phyloP scores from a whole-genome alignment of 805 yeast genomes.

The Saturnispora silvae region DNA sequence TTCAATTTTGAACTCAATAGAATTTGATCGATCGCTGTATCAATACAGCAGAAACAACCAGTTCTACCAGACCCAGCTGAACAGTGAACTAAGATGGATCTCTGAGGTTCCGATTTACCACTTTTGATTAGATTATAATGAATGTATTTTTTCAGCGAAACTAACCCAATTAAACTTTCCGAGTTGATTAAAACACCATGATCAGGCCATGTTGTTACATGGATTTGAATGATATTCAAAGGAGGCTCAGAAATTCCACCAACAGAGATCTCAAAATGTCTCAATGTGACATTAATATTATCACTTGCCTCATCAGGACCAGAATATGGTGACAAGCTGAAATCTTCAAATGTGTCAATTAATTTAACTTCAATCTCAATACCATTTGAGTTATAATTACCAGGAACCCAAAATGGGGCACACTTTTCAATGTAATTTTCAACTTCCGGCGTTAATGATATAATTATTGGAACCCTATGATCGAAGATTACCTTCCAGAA shows the following conservation, averaged over 20 bases:
- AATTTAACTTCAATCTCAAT: conserved; percentile 17
- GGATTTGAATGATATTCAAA: conserved; percentile 61
- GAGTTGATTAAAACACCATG: conserved; percentile 52
- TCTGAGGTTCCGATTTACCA: conserved; percentile 5
- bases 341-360: conserved; percentile 19
- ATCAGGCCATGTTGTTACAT: conserved; percentile 76
- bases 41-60: conserved; percentile 75
- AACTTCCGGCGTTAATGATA: conserved; percentile 64
- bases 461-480: conserved; percentile 51
- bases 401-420: conserved; percentile 68
- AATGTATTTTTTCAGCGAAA: conserved; percentile 29
- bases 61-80: conserved; percentile 97
- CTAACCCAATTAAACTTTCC: conserved; percentile 44
- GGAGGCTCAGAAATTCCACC: conserved; percentile 20
- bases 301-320: conserved; percentile 12
- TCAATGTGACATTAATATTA: conserved; percentile 14
- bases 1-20: conserved; percentile 17
- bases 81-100: conserved; percentile 73
- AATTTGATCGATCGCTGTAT: conserved; percentile 37
- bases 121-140: conserved; percentile 10
- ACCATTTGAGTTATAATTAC: conserved; percentile 31
- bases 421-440: conserved; percentile 80
- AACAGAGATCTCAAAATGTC: conserved; percentile 36
- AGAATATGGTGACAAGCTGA: conserved; percentile 18
- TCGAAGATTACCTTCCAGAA: conserved; percentile 74